Percentiles rank a stretch among this genome's conserved stretches.
These are phyloP conservation scores for Fomes fomentarius DNA, from an alignment of 1,284 basidiomycete genomes.

Conservation along the genomic window DNA sequence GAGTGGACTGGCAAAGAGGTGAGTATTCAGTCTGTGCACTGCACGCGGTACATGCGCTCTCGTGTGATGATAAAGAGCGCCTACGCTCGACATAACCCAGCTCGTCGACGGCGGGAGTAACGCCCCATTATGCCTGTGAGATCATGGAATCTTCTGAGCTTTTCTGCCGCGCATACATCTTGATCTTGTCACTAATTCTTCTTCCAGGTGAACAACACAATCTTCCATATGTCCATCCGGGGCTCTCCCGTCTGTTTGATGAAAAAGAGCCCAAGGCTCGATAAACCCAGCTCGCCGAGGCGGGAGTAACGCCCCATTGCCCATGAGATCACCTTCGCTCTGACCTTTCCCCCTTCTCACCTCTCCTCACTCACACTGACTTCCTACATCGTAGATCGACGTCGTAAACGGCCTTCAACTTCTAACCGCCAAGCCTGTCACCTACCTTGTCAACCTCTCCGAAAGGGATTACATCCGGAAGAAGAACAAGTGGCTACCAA, in stretches of 20 bases:
- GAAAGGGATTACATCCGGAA: slow-evolving; percentile 96
- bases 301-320: slow-evolving; percentile 60
- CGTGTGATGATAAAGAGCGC: slow-evolving; percentile 40
- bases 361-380: slow-evolving; percentile 9
- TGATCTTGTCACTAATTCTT: too few relatives aligned
- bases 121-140: slow-evolving; percentile 68
- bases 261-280: slow-evolving; percentile 68
- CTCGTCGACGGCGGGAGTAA: slow-evolving; percentile 53
- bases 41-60: too few relatives aligned
- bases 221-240: not conserved
- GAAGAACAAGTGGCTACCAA: slow-evolving; percentile 99
- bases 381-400: slow-evolving; percentile 71
- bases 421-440: slow-evolving; percentile 96
- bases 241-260: slow-evolving; percentile 44
- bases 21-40: too few relatives aligned
- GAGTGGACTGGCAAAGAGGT: slow-evolving; percentile 99
- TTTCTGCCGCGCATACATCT: too few relatives aligned
- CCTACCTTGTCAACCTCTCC: slow-evolving; percentile 97
- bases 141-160: slow-evolving; percentile 52
- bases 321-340: slow-evolving; percentile 61
- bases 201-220: slow-evolving; percentile 23
- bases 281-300: slow-evolving; percentile 62
- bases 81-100: slow-evolving; percentile 39
- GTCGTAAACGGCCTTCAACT: slow-evolving; percentile 92
- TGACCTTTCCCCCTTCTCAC: slow-evolving; percentile 36